phyloP scores from a whole-genome alignment of 331 rosid species.

The Cydonia oblonga region DNA sequence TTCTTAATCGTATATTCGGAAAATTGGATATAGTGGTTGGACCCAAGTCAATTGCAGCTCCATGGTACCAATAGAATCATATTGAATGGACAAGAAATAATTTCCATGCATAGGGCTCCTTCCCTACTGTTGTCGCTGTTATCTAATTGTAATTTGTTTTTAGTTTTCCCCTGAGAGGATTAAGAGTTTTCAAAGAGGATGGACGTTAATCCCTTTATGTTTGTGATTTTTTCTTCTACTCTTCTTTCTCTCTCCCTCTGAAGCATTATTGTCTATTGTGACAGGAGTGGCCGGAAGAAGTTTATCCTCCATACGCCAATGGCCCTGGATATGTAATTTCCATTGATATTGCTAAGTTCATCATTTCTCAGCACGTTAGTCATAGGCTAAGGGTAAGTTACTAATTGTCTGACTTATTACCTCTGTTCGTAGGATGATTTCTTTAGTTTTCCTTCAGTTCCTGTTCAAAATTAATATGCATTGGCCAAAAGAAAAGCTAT shows the following conservation, averaged over 20 bases:
- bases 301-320: conserved; percentile 91
- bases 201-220: not conserved
- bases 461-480: not conserved
- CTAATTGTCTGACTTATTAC: conserved; percentile 2
- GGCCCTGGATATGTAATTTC: conserved; percentile 89
- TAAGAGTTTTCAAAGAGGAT: not conserved
- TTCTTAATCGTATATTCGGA: not conserved
- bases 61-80: not conserved
- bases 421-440: not conserved
- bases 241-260: conserved; percentile 6
- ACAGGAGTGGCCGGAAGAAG: conserved; percentile 97
- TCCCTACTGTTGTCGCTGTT: not conserved
- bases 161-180: not conserved
- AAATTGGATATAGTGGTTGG: not conserved
- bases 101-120: not conserved
- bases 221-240: not conserved
- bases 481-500: not conserved
- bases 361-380: conserved; percentile 50
- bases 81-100: not conserved
- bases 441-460: not conserved
- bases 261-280: conserved; percentile 8
- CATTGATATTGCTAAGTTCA: conserved; percentile 56
- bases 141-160: not conserved
- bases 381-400: conserved; percentile 64
- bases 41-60: not conserved